Evolutionary conservation across 768 basidiomycete genomes (phyloP), one percentile per base, ranked within the genome.

Genomic region (Clitopilus hobsonii): DNA sequence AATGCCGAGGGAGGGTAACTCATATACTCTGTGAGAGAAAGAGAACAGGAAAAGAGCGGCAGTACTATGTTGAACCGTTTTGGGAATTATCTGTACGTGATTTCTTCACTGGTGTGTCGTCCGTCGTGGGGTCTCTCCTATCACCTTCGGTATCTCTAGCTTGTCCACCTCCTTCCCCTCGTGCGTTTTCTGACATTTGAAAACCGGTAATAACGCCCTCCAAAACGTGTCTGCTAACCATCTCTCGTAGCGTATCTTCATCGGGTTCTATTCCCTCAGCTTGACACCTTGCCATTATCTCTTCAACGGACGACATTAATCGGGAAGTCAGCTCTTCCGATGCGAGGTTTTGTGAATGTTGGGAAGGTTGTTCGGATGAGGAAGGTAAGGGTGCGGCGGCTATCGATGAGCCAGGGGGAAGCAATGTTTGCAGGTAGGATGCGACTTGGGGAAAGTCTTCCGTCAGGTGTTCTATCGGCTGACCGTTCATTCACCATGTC

Each of bases 381-480:
- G 61, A 16, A 28, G 55, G 49, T 32, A 64, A 55, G 52, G 57
- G 51, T 28, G 64, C 57, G 49, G 67, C 56, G 23, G 66, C 36
- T 52, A 64, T 28, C 53, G 62, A 41, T 29, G 57, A 59, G 8
- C 18, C 41, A 18, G 41, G 41, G 26, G 57, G 52, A 47, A 59
- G 62, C 45, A 64, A 68, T 6, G 79, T 74, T 58, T 81, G 78
- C 41, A 92, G 71, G 68, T 81, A 89, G 14, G 70, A 74, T 2
- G 89, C 79, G 48, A 91, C 81, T 25, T 80, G 74, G 18, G 84
- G 83, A 63, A 85, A 90, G 36, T 93, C 90, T 59, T 89, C 85
- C 11, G 69, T 67, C 4, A 92, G 79, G 63, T 88, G 80, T 47
- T 84, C 82, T 60, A 84, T 82, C 11, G 89, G 85, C 91, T 91